Evolutionary conservation across 768 basidiomycete species (phyloP).

Genomic region (Phlegmacium glaucopus): DNA sequence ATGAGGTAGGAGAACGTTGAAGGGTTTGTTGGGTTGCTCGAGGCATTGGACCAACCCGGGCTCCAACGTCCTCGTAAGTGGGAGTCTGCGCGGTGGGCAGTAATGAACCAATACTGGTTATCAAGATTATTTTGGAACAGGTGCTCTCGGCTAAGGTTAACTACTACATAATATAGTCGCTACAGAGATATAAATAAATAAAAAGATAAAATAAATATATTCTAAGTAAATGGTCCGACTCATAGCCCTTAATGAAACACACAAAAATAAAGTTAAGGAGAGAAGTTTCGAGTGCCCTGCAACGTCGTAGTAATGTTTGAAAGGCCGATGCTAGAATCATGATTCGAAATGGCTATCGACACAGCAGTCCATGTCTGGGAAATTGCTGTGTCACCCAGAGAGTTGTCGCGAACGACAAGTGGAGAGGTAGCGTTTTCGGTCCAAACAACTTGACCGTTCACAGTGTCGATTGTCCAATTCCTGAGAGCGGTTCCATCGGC

Average conservation of each 20-base stretch:
- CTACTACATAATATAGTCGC: too few species aligned
- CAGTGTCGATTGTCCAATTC: conserved; percentile 48
- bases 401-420: conserved; percentile 46
- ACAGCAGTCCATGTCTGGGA: conserved; percentile 48
- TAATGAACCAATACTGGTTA: too few species aligned
- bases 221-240: too few species aligned
- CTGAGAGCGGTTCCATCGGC: conserved; percentile 44
- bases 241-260: too few species aligned
- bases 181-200: too few species aligned
- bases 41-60: too few species aligned
- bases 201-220: too few species aligned
- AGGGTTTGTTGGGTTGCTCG: conserved; percentile 15
- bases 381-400: conserved; percentile 41
- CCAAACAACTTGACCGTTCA: conserved; percentile 43
- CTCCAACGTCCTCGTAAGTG: too few species aligned
- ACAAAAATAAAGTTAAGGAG: conserved; percentile 18
- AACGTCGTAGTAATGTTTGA: conserved; percentile 46
- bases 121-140: too few species aligned
- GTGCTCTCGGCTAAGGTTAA: too few species aligned
- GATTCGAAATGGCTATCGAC: conserved; percentile 31
- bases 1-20: conserved; percentile 6
- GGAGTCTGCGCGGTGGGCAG: too few species aligned
- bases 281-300: conserved; percentile 26
- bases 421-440: conserved; percentile 48
- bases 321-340: conserved; percentile 30